Conservation (phyloP, 2,329 filamentous ascomycete genomes). For the Apiospora kogelbergensis region DNA sequence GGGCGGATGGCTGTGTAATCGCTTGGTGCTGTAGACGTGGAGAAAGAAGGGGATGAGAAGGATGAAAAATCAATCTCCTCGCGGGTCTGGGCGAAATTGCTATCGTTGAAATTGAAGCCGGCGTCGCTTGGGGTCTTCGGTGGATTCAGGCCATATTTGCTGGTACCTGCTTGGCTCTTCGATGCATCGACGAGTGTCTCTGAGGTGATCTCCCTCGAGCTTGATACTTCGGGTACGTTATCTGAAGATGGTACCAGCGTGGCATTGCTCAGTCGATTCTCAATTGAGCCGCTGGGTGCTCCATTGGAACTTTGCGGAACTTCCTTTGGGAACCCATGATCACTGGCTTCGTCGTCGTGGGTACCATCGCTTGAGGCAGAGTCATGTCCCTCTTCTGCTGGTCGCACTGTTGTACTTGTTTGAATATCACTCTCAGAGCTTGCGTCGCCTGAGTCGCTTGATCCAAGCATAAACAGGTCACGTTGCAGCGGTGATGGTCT, state of each 20-base stretch:
- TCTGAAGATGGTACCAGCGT: neutral
- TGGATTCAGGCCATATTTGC: neutral
- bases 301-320: neutral
- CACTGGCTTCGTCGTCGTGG: neutral
- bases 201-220: neutral
- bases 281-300: neutral
- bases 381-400: neutral
- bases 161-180: neutral
- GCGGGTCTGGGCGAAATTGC: constrained; percentile 16
- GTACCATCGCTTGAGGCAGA: neutral
- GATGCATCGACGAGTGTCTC: neutral
- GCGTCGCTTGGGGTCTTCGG: neutral
- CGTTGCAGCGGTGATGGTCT: constrained; percentile 2
- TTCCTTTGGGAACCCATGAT: neutral
- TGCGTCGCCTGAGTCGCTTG: neutral
- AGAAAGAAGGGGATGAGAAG: constrained; percentile 14
- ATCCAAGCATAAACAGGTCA: neutral
- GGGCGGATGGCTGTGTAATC: neutral
- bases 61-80: constrained; percentile 15
- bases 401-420: neutral
- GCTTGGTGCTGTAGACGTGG: constrained; percentile 3
- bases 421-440: neutral
- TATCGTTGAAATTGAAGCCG: neutral
- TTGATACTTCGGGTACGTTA: neutral
- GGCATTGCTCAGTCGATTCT: neutral